These are phyloP conservation scores for Lasiodiplodia gonubiensis DNA, from an alignment of 2,329 filamentous ascomycete species.

Conservation along the genomic window DNA sequence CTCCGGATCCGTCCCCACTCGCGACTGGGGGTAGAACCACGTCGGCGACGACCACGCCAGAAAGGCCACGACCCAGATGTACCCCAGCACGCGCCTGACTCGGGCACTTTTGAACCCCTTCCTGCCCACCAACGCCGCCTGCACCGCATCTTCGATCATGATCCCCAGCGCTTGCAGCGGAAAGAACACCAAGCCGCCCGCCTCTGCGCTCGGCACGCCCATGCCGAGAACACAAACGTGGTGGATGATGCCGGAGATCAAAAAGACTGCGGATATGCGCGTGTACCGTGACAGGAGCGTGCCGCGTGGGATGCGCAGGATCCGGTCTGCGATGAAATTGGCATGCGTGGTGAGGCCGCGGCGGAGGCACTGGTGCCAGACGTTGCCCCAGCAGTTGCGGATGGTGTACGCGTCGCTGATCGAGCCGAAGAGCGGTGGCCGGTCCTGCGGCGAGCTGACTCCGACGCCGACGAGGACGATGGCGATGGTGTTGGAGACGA, in stretches of 20 bases:
- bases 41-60: conserved; percentile 1
- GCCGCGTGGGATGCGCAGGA: conserved; percentile 24
- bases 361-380: conserved; percentile 11
- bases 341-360: conserved; percentile 7
- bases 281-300: conserved; percentile 27
- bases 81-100: not conserved
- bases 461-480: not conserved
- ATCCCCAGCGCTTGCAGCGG: not conserved
- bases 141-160: not conserved
- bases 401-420: not conserved
- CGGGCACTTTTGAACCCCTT: no score
- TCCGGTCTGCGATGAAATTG: not conserved
- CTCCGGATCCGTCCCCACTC: not conserved
- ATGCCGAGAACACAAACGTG: not conserved
- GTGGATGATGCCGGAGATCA: conserved; percentile 31
- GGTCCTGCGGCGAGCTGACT: not conserved
- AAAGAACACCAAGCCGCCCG: not conserved
- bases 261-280: conserved; percentile 28
- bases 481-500: not conserved
- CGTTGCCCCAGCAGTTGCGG: not conserved
- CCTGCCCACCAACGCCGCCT: not conserved
- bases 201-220: not conserved
- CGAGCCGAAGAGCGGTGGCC: not conserved
- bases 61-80: not conserved
- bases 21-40: conserved; percentile 8